Evolutionary conservation across 139 green algal species (phyloP), one percentile per base, ranked within the genome.

Genomic region (Tetradesmus obliquus): DNA sequence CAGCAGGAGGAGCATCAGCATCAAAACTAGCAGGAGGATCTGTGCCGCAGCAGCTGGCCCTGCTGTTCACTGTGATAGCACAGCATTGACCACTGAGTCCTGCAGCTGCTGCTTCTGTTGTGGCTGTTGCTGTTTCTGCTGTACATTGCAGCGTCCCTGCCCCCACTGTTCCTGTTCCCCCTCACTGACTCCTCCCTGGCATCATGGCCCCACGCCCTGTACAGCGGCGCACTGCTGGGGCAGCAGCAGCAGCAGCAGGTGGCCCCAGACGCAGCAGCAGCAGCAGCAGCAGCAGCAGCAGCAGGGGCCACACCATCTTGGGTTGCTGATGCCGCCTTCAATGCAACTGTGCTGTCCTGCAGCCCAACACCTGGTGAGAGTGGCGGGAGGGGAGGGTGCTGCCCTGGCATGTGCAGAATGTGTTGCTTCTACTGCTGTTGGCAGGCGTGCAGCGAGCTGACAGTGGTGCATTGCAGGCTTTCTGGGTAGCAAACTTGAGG

Each of bases 301-400:
- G 57, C 57, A 62, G 7, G 5, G 9, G 57, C 57, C 22, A 19
- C 51, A 20, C 7, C 10, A 20, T 87, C 19, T n/a, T 87, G 82
- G 82, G 62, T 60, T 9, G 32, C 51, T 76, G 54, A 45, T 32
- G 82, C n/a, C 1, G 1, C 20, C 55, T 60, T 87, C 55, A 87
- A 87, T 32, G 45, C 82, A 55, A 87, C 82, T 13, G 55, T 74
- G 22, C 82, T 87, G 8, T 74, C 82, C 13, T 87, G 82, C 55
- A 87, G 82, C 55, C n/a, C 60, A 20, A 74, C 55, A 87, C 55
- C 12, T 74, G 19, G 17, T 54, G 19, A 60, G 45, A 0, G 45
- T 4, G 20, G 45, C 87, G 55, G 58, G 1, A n/a, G 80, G 60
- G 3, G 82, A 13, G 19, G 32, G 32, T 45, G 32, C 32, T 45